Percentiles rank a stretch among this genome's conserved stretches.
These are phyloP conservation scores for Xylaria castorea DNA, from an alignment of 495 filamentous ascomycete species.

Conservation along the genomic window DNA sequence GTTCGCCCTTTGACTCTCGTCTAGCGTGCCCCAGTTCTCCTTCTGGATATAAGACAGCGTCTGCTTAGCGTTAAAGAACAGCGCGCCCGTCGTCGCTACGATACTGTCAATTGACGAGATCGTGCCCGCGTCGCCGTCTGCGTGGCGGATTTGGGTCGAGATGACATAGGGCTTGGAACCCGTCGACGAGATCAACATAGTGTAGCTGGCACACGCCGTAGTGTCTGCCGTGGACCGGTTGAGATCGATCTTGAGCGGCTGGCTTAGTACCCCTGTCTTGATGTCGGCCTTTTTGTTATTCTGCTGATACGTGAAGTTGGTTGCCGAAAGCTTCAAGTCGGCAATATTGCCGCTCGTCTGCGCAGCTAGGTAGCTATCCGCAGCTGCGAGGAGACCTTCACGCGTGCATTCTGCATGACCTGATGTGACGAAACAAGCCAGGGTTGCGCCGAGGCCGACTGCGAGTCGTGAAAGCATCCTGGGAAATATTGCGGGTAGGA, in stretches of 20 bases:
- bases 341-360: constrained; percentile 41
- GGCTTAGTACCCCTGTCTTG: constrained; percentile 42
- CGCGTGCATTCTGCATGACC: constrained; percentile 46
- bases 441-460: not conserved
- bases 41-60: constrained; percentile 51
- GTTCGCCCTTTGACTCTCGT: constrained; percentile 33
- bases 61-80: constrained; percentile 54
- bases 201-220: constrained; percentile 52
- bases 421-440: not conserved
- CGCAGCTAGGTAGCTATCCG: constrained; percentile 45
- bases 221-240: constrained; percentile 51
- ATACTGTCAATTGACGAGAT: constrained; percentile 54
- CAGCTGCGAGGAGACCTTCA: constrained; percentile 46
- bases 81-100: constrained; percentile 53
- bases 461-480: constrained; percentile 7
- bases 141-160: constrained; percentile 52
- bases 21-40: constrained; percentile 50
- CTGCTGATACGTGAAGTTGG: constrained; percentile 51
- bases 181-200: constrained; percentile 47
- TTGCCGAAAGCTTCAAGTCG: constrained; percentile 37
- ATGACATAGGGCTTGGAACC: constrained; percentile 51
- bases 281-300: constrained; percentile 50
- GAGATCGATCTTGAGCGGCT: constrained; percentile 47
- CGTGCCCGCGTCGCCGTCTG: constrained; percentile 36
- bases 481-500: not conserved